Evolutionary conservation across 805 yeast species (phyloP), one percentile per base, ranked within the genome.

Genomic region (Myxozyma lipomycoides): DNA sequence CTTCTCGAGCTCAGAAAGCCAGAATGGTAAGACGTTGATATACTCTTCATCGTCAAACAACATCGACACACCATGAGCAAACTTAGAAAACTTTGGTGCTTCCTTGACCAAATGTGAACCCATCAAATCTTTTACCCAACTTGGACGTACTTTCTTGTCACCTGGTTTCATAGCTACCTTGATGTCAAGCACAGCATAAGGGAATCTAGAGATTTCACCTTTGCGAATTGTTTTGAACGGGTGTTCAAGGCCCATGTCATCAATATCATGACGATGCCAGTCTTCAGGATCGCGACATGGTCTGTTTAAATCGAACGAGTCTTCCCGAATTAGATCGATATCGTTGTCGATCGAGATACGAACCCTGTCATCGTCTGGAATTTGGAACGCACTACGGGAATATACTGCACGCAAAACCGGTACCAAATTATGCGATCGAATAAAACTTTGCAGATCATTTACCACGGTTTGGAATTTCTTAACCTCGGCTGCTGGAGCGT

Each of bases 261-360:
- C 98, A 49, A 91, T 80, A 67, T 93, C 98, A 41, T 81, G 73
- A 68, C 98, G 79, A 70, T 90, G 98, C 98, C 98, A 91, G 61
- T 76, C 78, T 19, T 71, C 69, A 35, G 96, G 95, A 64, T 88
- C 86, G 70, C 98, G 83, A 55, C 89, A 84, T 17, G 98, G 98
- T 61, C 90, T 78, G 57, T 80, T 82, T 40, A 75, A n/a, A 36
- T 90, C 96, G 64, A 91, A 84, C 0, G 91, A 70, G 67, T 91
- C 98, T 67, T 91, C 98, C 62, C 98, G 80, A 55, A 91, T 83
- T 65, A 86, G 90, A 46, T 83, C 65, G 49, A 93, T 80, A 66
- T 93, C 93, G 15, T 95, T 84, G 70, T 91, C 98, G 57, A 91
- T 86, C 40, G 86, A 83, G 54, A 93, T 82, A 66, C 98, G 82